Evolutionary conservation across 805 yeast genomes (phyloP), one percentile per base, ranked within the genome.

Genomic region (Myxozyma melibiosi): DNA sequence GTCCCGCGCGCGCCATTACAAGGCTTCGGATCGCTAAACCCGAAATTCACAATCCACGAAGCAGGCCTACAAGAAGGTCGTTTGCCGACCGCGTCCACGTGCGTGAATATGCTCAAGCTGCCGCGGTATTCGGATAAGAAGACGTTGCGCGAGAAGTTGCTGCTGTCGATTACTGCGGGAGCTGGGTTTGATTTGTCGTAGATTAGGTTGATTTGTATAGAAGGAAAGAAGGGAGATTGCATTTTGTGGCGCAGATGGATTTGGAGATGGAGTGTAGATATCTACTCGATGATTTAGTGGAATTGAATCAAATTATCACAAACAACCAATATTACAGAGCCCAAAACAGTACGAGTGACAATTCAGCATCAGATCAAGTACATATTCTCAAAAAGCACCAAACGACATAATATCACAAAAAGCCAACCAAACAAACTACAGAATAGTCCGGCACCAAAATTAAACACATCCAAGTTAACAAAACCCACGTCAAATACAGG

Each of bases 31-130:
- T 82, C 84, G 2, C 75, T 90, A 45, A 74, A 73, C 30, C 99
- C 99, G 0, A 77, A 76, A 53, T 90, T 94, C 71, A 96, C 96
- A 0, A 85, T 94, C 45, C 71, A 88, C 37, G 84, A 84, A 62
- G 78, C 85, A 0, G 94, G 92, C 0, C 53, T 68, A 8, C 81
- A 80, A 27, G 62, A 67, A 1, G 76, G 76, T 1, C 74, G 95
- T 30, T 74, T 94, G 38, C 99, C 99, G 0, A 89, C 97, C 0
- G 87, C 98, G 0, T 84, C 97, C 0, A 94, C 99, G 0, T 94
- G 99, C 76, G 88, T 90, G 30, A 94, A 94, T 68, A 72, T 94
- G 55, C 74, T 94, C 59, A 90, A 86, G 67, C 71, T 94, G 27
- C 99, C 99, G 0, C 86, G 90, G 68, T 94, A 94, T 70, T 73